Base-by-base conservation (phyloP, 1,139 yeast genomes). In the Taphrina pruni region DNA sequence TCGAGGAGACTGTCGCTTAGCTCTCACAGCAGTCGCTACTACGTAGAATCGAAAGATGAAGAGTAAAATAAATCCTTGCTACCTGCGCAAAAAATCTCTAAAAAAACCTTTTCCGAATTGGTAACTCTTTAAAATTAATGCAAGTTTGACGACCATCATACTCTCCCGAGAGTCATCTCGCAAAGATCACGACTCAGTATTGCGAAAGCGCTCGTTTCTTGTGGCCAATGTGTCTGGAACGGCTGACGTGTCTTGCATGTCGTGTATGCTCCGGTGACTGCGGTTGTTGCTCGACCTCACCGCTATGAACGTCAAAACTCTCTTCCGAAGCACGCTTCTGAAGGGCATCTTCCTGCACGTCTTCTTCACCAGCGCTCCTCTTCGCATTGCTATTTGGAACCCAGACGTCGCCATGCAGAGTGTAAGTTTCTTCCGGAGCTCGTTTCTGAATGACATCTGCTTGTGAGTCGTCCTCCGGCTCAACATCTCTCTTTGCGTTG, bases 1-100 rank as follows among this genome's bases (percentile, higher is more conserved):
- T 86, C 74, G 99, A 94, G 83, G 92, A 92, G 86, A 88, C 93
- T 43, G 55, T 78, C 64, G 73, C 72, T 48, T 76, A 36, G 36
- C 8, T 21, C n/a, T 9, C 32, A 26, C 32, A 26, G 4, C 32
- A 26, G 32, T 26, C 32, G 32, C 32, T 26, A 4, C 32, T 26
- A 26, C 32, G 32, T 26, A 26, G 4, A 26, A 26, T 26, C 4
- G 2, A 26, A 4, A 26, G 32, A 26, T 4, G 4, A 26, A 26
- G 4, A 26, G 32, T 26, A 26, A 26, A 26, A 26, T 17, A 26
- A 2, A 2, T 26, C 48, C 48, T 45, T 45, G 48, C 48, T 45
- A 14, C 48, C 48, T n/a, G 48, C 48, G 48, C 48, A 14, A 45
- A 45, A 8, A n/a, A 39, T 39, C 14, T n/a, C 48, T 45, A 45